A percentile compares a stretch with the other conserved stretches of the same genome.
Conservation (phyloP, 192 early-diverging fungal genomes). For the Mortierella hygrophila region DNA sequence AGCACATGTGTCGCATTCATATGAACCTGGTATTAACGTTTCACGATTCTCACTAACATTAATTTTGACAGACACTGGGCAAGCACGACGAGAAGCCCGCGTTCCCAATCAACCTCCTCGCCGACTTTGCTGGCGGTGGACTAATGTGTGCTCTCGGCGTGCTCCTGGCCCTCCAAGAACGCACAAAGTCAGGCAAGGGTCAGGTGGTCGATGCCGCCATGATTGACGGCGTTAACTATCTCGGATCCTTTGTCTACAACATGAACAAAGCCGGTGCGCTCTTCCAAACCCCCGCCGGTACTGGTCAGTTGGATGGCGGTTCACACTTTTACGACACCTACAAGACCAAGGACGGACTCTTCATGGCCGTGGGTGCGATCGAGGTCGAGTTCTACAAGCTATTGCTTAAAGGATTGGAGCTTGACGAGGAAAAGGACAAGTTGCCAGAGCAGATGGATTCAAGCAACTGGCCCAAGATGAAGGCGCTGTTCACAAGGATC, state of each 20-base stretch:
- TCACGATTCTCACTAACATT: neutral
- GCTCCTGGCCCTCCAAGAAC: conserved; percentile 70
- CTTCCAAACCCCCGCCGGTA: conserved; percentile 66
- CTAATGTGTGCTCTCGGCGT: conserved; percentile 75
- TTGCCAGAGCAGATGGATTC: conserved; percentile 66
- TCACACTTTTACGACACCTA: conserved; percentile 79
- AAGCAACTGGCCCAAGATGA: conserved; percentile 67
- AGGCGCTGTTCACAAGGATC: conserved; percentile 56
- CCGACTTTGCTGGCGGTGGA: conserved; percentile 80
- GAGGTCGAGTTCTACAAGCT: conserved; percentile 75
- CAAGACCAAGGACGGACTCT: conserved; percentile 73
- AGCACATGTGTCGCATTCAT: neutral
- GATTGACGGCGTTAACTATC: conserved; percentile 68
- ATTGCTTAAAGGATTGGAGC: conserved; percentile 60
- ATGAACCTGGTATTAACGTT: neutral
- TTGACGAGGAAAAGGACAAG: conserved; percentile 33
- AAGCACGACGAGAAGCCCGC: conserved; percentile 57
- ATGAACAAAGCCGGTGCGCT: conserved; percentile 67
- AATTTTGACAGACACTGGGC: conserved; percentile 58
- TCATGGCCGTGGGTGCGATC: conserved; percentile 76
- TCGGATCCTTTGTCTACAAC: conserved; percentile 71
- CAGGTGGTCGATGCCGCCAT: conserved; percentile 73
- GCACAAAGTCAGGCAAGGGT: conserved; percentile 70
- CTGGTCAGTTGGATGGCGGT: conserved; percentile 73
- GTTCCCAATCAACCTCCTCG: conserved; percentile 62